These are phyloP conservation scores for Hygrophoropsis aurantiaca DNA, from an alignment of 768 basidiomycete species.

Conservation along the genomic window DNA sequence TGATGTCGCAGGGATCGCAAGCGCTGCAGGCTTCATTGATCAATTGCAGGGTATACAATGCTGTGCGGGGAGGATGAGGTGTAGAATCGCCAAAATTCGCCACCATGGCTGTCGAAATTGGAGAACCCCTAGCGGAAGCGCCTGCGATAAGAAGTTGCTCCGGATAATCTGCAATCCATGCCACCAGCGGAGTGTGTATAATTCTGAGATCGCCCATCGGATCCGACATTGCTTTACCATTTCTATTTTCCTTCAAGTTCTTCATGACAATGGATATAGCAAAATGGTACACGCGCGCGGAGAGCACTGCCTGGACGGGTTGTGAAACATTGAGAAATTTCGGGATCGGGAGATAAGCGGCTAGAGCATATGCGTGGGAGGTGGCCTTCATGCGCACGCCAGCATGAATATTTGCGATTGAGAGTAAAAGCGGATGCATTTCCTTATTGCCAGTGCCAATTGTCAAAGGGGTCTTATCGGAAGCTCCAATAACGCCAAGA, in stretches of 20 bases:
- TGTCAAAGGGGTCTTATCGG: conserved; percentile 34
- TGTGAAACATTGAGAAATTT: conserved; percentile 20
- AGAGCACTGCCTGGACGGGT: conserved; percentile 26
- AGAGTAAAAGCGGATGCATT: conserved; percentile 32
- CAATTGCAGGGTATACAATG: neutral
- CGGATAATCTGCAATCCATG: conserved; percentile 18
- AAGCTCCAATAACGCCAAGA: conserved; percentile 28
- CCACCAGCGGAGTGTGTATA: conserved; percentile 11
- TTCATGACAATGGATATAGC: conserved; percentile 27
- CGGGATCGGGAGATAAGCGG: conserved; percentile 31
- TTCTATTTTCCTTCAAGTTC: conserved; percentile 28
- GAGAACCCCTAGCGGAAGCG: conserved; percentile 10
- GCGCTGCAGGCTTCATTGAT: conserved; percentile 5
- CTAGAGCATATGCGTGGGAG: conserved; percentile 26
- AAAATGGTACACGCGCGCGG: conserved; percentile 25
- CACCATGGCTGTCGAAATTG: conserved; percentile 10
- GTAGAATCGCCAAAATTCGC: conserved; percentile 15
- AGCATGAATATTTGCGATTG: conserved; percentile 30
- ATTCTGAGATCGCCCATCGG: conserved; percentile 8
- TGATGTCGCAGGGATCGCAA: conserved; percentile 21
- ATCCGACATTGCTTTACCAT: conserved; percentile 29
- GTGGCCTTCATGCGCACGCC: conserved; percentile 31
- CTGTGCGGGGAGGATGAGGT: conserved; percentile 5
- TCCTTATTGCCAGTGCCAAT: conserved; percentile 28
- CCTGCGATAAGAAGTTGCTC: conserved; percentile 15